A percentile compares a stretch with the other conserved stretches of the same genome.
phyloP scores from a whole-genome alignment of 2,329 filamentous ascomycete genomes.

The Dendrostoma leiphaemia region DNA sequence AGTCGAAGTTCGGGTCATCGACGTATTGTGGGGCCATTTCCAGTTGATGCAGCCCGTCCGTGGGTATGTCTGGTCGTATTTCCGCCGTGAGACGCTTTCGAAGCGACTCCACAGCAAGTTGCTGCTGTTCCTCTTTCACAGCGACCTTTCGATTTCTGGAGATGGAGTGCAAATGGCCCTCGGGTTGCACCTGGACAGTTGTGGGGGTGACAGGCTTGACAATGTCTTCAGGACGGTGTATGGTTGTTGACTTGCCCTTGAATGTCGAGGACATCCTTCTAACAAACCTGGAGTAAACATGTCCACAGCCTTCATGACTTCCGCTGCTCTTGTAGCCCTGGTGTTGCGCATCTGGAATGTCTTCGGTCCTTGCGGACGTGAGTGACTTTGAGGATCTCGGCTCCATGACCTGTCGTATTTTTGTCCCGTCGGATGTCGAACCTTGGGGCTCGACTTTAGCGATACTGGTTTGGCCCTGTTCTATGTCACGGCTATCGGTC shows the following conservation, averaged over 20 bases:
- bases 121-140: not conserved
- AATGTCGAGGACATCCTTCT: slow-evolving; percentile 6
- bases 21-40: not conserved
- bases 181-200: not conserved
- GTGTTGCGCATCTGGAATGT: not conserved
- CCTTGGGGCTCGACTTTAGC: not conserved
- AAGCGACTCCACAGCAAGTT: not conserved
- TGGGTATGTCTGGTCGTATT: not conserved
- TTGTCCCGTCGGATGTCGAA: not conserved
- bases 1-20: not conserved
- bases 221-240: not conserved
- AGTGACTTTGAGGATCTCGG: not conserved
- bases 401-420: not conserved
- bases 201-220: not conserved
- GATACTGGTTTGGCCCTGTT: not conserved
- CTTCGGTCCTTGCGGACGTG: not conserved
- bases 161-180: not conserved
- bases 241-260: not conserved
- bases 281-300: not conserved
- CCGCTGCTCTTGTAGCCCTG: not conserved
- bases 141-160: not conserved
- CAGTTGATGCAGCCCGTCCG: not conserved
- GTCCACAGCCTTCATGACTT: not conserved
- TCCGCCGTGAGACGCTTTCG: slow-evolving; percentile 6
- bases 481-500: not conserved